Evolutionary conservation across 768 basidiomycete species (phyloP).

Genomic region (Mycena rebaudengoi): DNA sequence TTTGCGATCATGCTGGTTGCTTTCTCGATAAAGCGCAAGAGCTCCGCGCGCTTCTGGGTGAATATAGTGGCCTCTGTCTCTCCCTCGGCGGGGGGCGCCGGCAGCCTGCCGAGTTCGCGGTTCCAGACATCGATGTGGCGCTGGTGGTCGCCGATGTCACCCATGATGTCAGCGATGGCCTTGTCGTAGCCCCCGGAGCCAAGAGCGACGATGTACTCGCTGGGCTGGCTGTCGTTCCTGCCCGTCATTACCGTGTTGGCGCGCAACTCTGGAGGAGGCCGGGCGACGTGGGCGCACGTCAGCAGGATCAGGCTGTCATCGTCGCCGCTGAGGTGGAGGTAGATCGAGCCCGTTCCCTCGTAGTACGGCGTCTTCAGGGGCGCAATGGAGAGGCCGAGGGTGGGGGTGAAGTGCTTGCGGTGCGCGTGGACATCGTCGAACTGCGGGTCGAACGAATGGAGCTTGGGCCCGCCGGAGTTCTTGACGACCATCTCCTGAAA

Average conservation of each 20-base stretch:
- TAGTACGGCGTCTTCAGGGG: conserved; percentile 34
- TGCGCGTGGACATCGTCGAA: conserved; percentile 34
- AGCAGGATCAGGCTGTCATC: conserved; percentile 36
- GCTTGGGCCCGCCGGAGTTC: conserved; percentile 32
- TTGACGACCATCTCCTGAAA: conserved; percentile 39
- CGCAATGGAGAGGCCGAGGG: conserved; percentile 48
- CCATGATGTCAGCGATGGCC: conserved; percentile 38
- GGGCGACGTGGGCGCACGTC: conserved; percentile 46
- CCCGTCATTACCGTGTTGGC: conserved; percentile 31
- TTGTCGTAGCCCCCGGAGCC: conserved; percentile 35
- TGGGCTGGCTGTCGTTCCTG: conserved; percentile 30
- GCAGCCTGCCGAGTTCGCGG: conserved; percentile 27
- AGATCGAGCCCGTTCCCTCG: conserved; percentile 49
- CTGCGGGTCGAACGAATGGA: conserved; percentile 35
- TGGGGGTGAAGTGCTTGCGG: conserved; percentile 43
- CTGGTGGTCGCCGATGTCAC: neutral
- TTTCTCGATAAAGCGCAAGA: conserved; percentile 25
- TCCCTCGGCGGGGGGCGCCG: conserved; percentile 13
- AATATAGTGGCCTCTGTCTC: neutral
- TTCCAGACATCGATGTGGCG: conserved; percentile 32
- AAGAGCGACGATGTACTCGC: conserved; percentile 43
- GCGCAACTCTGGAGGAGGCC: conserved; percentile 38
- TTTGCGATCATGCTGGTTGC: conserved; percentile 32
- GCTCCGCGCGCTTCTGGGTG: conserved; percentile 31
- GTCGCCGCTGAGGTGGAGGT: conserved; percentile 34